Evolutionary conservation across 192 early-diverging fungal genomes (phyloP).

Genomic region (Backusella westeae): DNA sequence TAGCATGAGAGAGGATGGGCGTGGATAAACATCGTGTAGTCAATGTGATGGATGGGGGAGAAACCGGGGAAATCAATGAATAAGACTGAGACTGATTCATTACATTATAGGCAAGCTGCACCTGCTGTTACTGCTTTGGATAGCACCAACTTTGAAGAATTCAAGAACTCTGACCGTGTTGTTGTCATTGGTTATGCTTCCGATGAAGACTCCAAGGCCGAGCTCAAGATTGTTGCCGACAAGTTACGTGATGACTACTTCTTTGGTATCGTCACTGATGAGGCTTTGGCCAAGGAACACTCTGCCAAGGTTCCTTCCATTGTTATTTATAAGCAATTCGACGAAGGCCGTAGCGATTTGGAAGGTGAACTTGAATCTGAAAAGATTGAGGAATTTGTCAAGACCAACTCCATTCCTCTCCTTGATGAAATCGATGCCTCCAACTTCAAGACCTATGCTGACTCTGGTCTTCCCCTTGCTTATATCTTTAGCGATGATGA

Average conservation of each 20-base stretch:
- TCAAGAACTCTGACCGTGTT: slow-evolving; percentile 83
- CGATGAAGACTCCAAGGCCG: slow-evolving; percentile 62
- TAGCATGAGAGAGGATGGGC: neutral
- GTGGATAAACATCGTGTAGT: neutral
- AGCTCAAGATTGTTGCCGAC: slow-evolving; percentile 70
- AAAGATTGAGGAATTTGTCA: slow-evolving; percentile 68
- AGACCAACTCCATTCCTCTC: slow-evolving; percentile 76
- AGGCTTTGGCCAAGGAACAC: slow-evolving; percentile 51
- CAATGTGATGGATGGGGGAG: neutral
- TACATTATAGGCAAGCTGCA: slow-evolving; percentile 61
- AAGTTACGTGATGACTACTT: slow-evolving; percentile 80
- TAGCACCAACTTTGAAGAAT: slow-evolving; percentile 66
- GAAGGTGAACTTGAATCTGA: slow-evolving; percentile 56
- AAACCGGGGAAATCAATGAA: neutral
- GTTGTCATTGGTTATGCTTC: slow-evolving; percentile 86
- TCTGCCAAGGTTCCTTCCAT: slow-evolving; percentile 59
- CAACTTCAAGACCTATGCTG: slow-evolving; percentile 88
- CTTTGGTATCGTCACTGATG: slow-evolving; percentile 80
- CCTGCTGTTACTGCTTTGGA: slow-evolving; percentile 77
- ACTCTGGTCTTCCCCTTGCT: slow-evolving; percentile 84
- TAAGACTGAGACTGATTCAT: neutral
- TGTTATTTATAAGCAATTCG: slow-evolving; percentile 89
- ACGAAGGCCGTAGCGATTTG: slow-evolving; percentile 74
- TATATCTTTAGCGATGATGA: slow-evolving; percentile 80
- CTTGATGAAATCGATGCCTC: slow-evolving; percentile 89